Evolutionary conservation across 2,329 filamentous ascomycete genomes (phyloP), one percentile per base, ranked within the genome.

Genomic region (Fusarium sp.): DNA sequence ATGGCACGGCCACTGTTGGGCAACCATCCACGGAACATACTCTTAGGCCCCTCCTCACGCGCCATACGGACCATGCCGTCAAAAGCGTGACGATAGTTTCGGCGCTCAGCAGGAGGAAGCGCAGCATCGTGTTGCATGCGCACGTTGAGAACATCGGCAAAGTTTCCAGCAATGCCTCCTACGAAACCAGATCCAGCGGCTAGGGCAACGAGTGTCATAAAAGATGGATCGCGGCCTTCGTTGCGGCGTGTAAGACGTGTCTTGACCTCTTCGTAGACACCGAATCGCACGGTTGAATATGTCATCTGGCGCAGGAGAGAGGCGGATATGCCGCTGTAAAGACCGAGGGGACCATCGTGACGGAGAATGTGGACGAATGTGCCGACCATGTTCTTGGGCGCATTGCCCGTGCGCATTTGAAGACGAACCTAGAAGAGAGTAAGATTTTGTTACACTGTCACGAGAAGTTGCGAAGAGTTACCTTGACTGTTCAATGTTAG

Each of bases 271-370:
- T 98, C 96, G 87, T 99, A 99, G 74, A 98, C 91, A 74, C 95
- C 96, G 85, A 99, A 99, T 55, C 96, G 94, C 42, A 95, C 96
- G 57, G 96, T 99, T 68, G 93, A 96, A 86, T 99, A 99, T 68
- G 96, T 98, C 77, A 95, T 89, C 85, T 98, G 96, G 74, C 96
- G 95, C 66, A 98, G 89, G 55, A 98, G 90, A 64, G 95, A 96
- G 75, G 96, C 96, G 5, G 95, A 97, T 67, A 98, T 91, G 85
- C 96, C 96, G 79, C 90, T 92, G 84, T 99, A 99, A 54, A 99
- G 89, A 35, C 95, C 96, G 36, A 87, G 83, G n/a, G 93, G 72
- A 44, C 96, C 95, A 83, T 96, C 90, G 78, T 89, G 87, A 77
- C 90, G 91, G 72, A 95, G 82, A 76, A 99, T 92, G 85, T 97